Evolutionary conservation across 2,329 filamentous ascomycete genomes (phyloP).

Genomic region (Penicillium sp.): DNA sequence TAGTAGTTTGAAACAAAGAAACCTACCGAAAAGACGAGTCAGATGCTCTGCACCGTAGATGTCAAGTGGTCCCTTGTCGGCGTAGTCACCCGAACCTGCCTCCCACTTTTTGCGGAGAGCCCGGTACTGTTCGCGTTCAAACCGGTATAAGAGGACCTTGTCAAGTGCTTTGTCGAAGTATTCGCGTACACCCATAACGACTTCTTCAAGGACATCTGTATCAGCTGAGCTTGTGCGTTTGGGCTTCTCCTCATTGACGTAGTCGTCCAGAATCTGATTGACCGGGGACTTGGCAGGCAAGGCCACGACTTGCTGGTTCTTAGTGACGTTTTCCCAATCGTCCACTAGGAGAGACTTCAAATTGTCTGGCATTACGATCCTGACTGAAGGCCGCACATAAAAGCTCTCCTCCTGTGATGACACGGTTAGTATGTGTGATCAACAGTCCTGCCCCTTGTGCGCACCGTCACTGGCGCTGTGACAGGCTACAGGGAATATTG

Average conservation of each 20-base stretch:
- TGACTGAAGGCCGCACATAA: constrained; percentile 72
- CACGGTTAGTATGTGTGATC: constrained; percentile 5
- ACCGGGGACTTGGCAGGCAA: constrained; percentile 71
- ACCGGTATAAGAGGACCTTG: constrained; percentile 83
- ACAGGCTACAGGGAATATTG: no score
- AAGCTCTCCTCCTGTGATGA: constrained; percentile 72
- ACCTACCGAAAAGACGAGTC: constrained; percentile 70
- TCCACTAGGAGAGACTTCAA: constrained; percentile 90
- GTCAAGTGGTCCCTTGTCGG: constrained; percentile 65
- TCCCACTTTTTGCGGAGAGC: constrained; percentile 65
- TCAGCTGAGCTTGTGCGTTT: constrained; percentile 59
- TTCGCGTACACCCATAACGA: constrained; percentile 73
- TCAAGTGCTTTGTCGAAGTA: constrained; percentile 90
- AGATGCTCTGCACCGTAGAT: constrained; percentile 91
- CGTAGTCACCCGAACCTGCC: constrained; percentile 52
- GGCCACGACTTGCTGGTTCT: constrained; percentile 80
- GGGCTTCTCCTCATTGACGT: constrained; percentile 60
- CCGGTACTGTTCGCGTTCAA: constrained; percentile 81
- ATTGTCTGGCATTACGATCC: constrained; percentile 75
- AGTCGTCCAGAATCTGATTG: constrained; percentile 69
- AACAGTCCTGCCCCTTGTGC: no score
- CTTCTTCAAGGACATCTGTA: constrained; percentile 79
- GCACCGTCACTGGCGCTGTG: not conserved
- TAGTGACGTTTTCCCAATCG: constrained; percentile 98
- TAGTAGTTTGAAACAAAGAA: no score